Evolutionary conservation across 805 yeast species (phyloP).

Genomic region (Candida yuanshanica): DNA sequence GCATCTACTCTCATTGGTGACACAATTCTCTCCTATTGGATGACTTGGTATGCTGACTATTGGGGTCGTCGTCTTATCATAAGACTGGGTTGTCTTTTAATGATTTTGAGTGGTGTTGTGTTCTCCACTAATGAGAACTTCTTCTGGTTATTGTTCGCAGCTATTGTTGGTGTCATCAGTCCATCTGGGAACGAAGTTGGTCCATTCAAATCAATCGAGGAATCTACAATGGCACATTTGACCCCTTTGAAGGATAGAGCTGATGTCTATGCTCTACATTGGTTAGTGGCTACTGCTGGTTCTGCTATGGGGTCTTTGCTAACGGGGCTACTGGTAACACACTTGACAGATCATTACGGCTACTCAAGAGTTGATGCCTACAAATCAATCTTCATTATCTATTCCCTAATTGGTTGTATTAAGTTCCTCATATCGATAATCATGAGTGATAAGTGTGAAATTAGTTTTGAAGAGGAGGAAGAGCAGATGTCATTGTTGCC

Average conservation of each 20-base stretch:
- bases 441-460: slow-evolving; percentile 50
- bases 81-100: slow-evolving; percentile 56
- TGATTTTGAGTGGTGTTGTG: slow-evolving; percentile 60
- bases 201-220: slow-evolving; percentile 84
- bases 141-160: slow-evolving; percentile 55
- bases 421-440: slow-evolving; percentile 47
- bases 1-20: slow-evolving; percentile 77
- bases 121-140: slow-evolving; percentile 56
- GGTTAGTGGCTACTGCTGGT: slow-evolving; percentile 63
- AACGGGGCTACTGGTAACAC: slow-evolving; percentile 56
- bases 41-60: slow-evolving; percentile 73
- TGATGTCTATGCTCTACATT: slow-evolving; percentile 70
- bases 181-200: slow-evolving; percentile 91
- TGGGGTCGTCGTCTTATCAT: slow-evolving; percentile 66
- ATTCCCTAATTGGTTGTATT: slow-evolving; percentile 46
- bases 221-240: slow-evolving; percentile 73
- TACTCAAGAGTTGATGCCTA: slow-evolving; percentile 42
- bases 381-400: slow-evolving; percentile 48
- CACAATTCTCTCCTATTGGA: slow-evolving; percentile 57
- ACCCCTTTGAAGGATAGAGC: slow-evolving; percentile 62
- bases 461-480: slow-evolving; percentile 12
- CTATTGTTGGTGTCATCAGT: slow-evolving; percentile 79
- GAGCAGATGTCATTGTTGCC: slow-evolving; percentile 21
- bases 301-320: slow-evolving; percentile 65
- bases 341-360: slow-evolving; percentile 27